Base-by-base conservation (phyloP, 176 grass and related monocot genomes). In the Neostapfia colusana region DNA sequence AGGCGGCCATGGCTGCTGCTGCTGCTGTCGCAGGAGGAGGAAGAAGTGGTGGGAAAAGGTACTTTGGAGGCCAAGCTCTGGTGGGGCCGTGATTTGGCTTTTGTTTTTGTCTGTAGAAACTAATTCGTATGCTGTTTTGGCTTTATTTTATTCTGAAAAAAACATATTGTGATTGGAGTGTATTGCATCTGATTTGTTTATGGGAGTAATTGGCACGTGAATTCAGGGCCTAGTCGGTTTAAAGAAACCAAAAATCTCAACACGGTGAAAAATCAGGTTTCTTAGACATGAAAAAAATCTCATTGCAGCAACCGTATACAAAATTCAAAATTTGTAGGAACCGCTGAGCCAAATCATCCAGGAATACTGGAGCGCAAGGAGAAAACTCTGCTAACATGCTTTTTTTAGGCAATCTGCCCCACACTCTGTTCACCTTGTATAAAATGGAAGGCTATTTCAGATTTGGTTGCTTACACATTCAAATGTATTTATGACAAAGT, bases 1-100 rank as follows among this genome's bases (percentile, higher is more conserved):
- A 70, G 84, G 80, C 81, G 66, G 87, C 84, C 90, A 86, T 86
- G 83, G 64, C 72, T 43, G 69, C 76, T 63, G 61, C 39, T 54
- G 58, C 65, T 17, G 63, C 53, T 76, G 17, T 17, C 1, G 51
- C 46, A 73, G n/a, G 63, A 23, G 42, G 40, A 69, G 67, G 73
- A 12, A 42, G 75, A 64, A 62, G 46, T 23, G 60, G 60, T 82
- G 85, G 74, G 85, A 79, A 83, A 73, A 43, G 68, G 26, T 1
- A 23, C 21, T 34, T 67, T 75, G 73, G 73, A 84, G 24, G 50
- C 69, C 78, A 54, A 13, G 42, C 20, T 3, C 8, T 14, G 31
- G 41, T 70, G 77, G 43, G 71, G 14, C 55, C 44, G 41, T 60
- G 63, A n/a, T 26, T 79, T 61, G 34, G 27, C 51, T 41, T 66